phyloP scores from a whole-genome alignment of 805 yeast genomes.

The Saccharomycopsis malanga region DNA sequence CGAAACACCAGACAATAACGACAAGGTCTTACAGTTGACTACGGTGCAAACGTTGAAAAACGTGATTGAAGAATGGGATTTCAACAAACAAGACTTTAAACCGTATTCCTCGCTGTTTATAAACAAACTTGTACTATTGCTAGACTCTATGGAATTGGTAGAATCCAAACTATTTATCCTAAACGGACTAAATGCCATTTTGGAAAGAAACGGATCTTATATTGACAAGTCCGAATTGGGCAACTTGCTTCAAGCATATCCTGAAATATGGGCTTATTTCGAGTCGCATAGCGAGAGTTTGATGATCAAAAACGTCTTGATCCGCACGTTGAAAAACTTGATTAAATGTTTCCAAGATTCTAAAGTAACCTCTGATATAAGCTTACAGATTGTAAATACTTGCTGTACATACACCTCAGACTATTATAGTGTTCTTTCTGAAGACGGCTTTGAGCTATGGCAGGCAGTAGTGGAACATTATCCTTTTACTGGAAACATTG shows the following conservation, averaged over 20 bases:
- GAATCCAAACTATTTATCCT: constrained; percentile 75
- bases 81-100: constrained; percentile 57
- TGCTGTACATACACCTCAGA: constrained; percentile 59
- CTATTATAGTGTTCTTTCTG: constrained; percentile 52
- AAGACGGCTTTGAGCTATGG: constrained; percentile 88
- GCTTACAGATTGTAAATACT: constrained; percentile 54
- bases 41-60: constrained; percentile 63
- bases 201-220: constrained; percentile 11
- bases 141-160: constrained; percentile 47
- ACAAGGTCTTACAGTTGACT: constrained; percentile 73
- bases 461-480: constrained; percentile 55
- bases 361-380: constrained; percentile 43
- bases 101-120: constrained; percentile 56
- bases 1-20: constrained; percentile 44
- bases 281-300: constrained; percentile 28
- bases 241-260: constrained; percentile 9
- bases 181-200: constrained; percentile 28
- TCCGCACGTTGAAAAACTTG: constrained; percentile 52
- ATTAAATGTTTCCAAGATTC: constrained; percentile 47
- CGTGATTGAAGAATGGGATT: constrained; percentile 82
- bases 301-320: constrained; percentile 42
- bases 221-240: constrained; percentile 3
- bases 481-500: constrained; percentile 32
- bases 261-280: constrained; percentile 39
- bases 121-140: constrained; percentile 39